phyloP scores from a whole-genome alignment of 2,329 filamentous ascomycete genomes.

The Xylaria sp. region DNA sequence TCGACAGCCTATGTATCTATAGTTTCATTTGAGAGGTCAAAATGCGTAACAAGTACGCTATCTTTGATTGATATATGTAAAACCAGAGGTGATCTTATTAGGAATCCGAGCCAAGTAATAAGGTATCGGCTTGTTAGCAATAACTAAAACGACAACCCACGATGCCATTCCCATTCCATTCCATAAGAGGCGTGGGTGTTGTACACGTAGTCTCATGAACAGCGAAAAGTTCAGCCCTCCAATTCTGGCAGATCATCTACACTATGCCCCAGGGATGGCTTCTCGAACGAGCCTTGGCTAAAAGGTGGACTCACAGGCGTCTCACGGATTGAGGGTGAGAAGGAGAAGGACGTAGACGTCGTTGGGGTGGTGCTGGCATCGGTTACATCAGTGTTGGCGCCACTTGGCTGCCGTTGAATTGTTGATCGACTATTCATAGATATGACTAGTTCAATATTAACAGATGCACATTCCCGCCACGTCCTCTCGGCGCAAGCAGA shows the following conservation, averaged over 20 bases:
- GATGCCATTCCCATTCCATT: not conserved
- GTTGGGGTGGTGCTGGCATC: conserved; percentile 15
- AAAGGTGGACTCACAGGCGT: conserved; percentile 24
- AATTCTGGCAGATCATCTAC: conserved; percentile 27
- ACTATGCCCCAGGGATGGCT: not conserved
- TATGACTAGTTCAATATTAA: conserved; percentile 19
- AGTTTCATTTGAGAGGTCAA: not conserved
- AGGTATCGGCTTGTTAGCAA: not conserved
- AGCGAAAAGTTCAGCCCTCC: conserved; percentile 20
- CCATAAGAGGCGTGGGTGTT: not conserved
- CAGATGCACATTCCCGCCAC: not conserved
- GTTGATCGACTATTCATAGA: conserved; percentile 30
- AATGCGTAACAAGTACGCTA: not conserved
- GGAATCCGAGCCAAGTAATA: not conserved
- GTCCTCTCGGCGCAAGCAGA: too few relatives aligned
- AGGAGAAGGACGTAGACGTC: conserved; percentile 21
- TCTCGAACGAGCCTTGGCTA: conserved; percentile 24
- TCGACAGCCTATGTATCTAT: not conserved
- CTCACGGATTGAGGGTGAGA: conserved; percentile 14
- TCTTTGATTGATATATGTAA: not conserved
- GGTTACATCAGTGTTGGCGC: conserved; percentile 7
- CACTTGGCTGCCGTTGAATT: conserved; percentile 26
- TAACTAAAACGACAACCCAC: not conserved
- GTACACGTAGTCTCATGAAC: conserved; percentile 4
- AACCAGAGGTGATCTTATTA: not conserved